Conservation (phyloP, 2,329 filamentous ascomycete species). For the Westerdykella sp. region DNA sequence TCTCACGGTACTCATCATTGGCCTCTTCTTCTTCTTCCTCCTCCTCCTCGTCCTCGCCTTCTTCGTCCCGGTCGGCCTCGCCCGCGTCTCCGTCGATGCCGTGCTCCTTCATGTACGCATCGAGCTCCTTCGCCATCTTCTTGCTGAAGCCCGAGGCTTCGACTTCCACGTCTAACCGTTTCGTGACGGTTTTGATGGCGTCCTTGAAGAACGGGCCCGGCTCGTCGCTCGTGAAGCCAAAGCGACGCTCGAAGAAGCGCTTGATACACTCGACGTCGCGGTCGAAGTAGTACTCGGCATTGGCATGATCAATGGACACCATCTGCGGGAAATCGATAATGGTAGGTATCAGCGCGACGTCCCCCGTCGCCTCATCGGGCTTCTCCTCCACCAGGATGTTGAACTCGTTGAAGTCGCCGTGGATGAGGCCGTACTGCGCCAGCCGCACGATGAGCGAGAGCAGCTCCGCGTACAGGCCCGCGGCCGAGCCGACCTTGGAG, state of each 20-base stretch:
- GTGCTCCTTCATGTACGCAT: conserved; percentile 76
- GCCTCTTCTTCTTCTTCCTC: conserved; percentile 8
- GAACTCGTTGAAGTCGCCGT: conserved; percentile 99
- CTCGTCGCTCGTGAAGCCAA: conserved; percentile 76
- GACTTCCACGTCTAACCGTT: conserved; percentile 78
- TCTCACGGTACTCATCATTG: conserved; percentile 3
- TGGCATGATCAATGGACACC: conserved; percentile 87
- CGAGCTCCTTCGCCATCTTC: conserved; percentile 93
- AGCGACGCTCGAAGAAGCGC: conserved; percentile 82
- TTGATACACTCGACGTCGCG: conserved; percentile 94
- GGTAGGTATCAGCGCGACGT: conserved; percentile 62
- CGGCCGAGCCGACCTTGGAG: conserved; percentile 72
- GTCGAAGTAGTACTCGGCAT: conserved; percentile 97
- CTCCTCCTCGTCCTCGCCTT: conserved; percentile 8
- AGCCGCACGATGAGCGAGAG: conserved; percentile 80
- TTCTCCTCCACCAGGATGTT: conserved; percentile 90
- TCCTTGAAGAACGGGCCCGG: conserved; percentile 81
- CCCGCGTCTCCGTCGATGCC: conserved; percentile 51
- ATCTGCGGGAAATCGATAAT: conserved; percentile 98
- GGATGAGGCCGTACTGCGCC: conserved; percentile 82
- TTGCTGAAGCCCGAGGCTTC: conserved; percentile 92
- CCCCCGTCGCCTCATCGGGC: conserved; percentile 18
- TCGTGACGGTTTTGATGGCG: conserved; percentile 64
- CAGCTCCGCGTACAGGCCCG: conserved; percentile 81
- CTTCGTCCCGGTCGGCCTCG: conserved; percentile 22